Conservation (phyloP, 176 grass and related monocot genomes). For the Aegilops speltoides region DNA sequence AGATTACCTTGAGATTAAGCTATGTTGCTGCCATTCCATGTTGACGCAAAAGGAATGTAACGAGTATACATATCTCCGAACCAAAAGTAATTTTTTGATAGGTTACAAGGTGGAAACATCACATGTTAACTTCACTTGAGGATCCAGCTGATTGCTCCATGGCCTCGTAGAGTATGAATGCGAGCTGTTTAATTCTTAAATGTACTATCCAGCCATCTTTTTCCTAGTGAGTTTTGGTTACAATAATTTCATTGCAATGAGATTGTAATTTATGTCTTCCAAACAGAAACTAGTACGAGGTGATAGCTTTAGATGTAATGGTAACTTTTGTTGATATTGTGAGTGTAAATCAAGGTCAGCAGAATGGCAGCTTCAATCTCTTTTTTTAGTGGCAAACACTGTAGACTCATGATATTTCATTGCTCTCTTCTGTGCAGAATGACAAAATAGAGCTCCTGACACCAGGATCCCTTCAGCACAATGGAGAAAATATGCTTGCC, state of each 20-base stretch:
- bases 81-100: background rate
- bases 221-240: slow-evolving; percentile 7
- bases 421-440: slow-evolving; percentile 66
- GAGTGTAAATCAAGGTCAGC: background rate
- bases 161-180: background rate
- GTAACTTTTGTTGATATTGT: background rate
- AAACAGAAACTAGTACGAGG: background rate
- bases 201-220: background rate
- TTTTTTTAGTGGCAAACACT: background rate
- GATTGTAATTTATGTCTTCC: background rate
- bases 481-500: slow-evolving; percentile 96
- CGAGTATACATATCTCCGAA: background rate
- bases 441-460: slow-evolving; percentile 93
- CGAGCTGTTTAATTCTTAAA: background rate
- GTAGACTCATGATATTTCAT: slow-evolving; percentile 1
- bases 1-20: background rate
- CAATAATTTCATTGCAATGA: background rate
- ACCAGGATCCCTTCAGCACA: slow-evolving; percentile 95
- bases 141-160: background rate
- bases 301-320: slow-evolving; percentile 1
- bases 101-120: background rate
- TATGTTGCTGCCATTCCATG: too few species aligned
- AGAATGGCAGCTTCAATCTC: background rate
- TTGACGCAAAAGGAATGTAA: background rate
- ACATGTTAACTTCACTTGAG: background rate